Evolutionary conservation across 345 rosid species (phyloP), one percentile per base, ranked within the genome.

Genomic region (Melaleuca quinquenervia): DNA sequence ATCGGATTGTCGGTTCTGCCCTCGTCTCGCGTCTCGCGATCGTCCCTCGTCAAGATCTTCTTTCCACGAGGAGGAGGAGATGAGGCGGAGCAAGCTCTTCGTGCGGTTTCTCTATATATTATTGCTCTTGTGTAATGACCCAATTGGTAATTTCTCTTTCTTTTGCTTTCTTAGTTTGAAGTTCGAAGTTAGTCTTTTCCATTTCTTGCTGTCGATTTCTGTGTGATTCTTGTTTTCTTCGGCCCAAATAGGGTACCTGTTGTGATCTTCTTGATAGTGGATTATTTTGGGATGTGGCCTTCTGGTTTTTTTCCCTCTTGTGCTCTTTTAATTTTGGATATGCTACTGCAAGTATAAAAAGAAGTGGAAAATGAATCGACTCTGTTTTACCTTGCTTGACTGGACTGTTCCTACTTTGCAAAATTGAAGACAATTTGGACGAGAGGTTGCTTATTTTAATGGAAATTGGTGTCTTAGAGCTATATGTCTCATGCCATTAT

Each of bases 121-220:
- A 83, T 89, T 90, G 87, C 41, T 92, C 88, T 89, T 89, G 88
- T 90, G 87, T 88, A 85, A 52, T 90, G 32, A 50, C 78, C 88
- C 88, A 52, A 86, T 88, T 74, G 98, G 98, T 96, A 93, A 87
- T 90, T 92, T 85, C 84, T 88, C 36, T 55, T 84, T 82, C 26
- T 76, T 62, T n/a, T 86, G 11, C n/a, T 51, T 36, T 48, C 41
- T 41, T 41, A 16, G 55, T 83, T 62, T 50, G 50, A 24, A 36
- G 84, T 62, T 53, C 58, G 41, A 26, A 27, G 3, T 8, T 0
- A 36, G 52, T 26, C 78, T 16, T 70, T 32, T 8, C 26, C 78
- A 1, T 32, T 70, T 32, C 78, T 70, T 32, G 76, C 22, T 16
- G 48, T 70, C 78, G 11, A 20, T 70, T 36, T 32, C 78, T 70